Conservation (phyloP, 352 stramenopile genomes). For the Globisporangium heterothallicum region DNA sequence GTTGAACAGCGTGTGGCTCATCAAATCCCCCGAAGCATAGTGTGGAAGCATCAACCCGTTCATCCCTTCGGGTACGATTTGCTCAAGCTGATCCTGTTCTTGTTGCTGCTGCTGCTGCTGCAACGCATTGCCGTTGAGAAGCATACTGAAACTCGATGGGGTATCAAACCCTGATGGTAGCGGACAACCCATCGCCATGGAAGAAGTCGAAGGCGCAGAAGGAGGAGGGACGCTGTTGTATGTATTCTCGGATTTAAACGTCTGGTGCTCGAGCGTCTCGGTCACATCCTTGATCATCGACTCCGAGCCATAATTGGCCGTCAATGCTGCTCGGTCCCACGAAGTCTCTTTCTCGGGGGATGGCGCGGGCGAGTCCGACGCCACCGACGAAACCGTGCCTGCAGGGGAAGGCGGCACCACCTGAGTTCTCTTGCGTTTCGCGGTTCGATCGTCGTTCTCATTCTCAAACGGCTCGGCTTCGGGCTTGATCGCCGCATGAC, state of each 20-base stretch:
- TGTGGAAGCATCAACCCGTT: conserved; percentile 16
- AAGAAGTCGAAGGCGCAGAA: background rate
- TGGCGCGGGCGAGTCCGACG: conserved; percentile 28
- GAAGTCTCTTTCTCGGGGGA: conserved; percentile 36
- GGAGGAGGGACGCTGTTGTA: too few relatives aligned
- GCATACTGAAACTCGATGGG: conserved; percentile 22
- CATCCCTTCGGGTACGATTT: conserved; percentile 13
- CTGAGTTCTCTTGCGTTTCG: conserved; percentile 58
- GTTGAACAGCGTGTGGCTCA: conserved; percentile 63
- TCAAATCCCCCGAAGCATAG: conserved; percentile 32
- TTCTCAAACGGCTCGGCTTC: conserved; percentile 57
- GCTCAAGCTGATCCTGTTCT: conserved; percentile 18
- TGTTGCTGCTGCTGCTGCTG: conserved; percentile 19
- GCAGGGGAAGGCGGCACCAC: conserved; percentile 27
- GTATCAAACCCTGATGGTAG: conserved; percentile 33
- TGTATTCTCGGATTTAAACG: conserved; percentile 35
- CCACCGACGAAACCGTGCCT: conserved; percentile 19
- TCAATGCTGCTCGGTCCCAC: conserved; percentile 25
- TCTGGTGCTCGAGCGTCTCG: conserved; percentile 5
- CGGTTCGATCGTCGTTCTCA: conserved; percentile 31
- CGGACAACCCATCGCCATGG: conserved; percentile 4
- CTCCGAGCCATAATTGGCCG: conserved; percentile 17
- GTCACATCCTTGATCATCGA: conserved; percentile 11
- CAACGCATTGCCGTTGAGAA: conserved; percentile 18
- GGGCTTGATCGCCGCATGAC: conserved; percentile 44